These are phyloP conservation scores for Heliocybe sulcata DNA, from an alignment of 1,284 basidiomycete species.

Conservation along the genomic window DNA sequence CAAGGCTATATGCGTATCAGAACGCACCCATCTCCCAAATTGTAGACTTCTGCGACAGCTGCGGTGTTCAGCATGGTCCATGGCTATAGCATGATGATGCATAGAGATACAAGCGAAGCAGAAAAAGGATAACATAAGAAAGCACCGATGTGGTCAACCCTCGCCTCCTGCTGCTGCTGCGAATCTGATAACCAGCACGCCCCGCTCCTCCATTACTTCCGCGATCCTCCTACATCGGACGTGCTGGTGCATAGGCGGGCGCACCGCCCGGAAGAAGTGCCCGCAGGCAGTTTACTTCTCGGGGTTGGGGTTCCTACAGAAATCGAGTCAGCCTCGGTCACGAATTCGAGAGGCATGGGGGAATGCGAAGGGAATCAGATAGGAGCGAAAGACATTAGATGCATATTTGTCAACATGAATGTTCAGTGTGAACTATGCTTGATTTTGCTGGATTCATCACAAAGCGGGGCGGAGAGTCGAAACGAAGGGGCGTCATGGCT, in stretches of 20 bases:
- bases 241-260: background rate
- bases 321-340: constrained; percentile 4
- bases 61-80: background rate
- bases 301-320: constrained; percentile 73
- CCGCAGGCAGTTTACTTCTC: constrained; percentile 52
- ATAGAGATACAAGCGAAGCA: background rate
- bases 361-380: constrained; percentile 53
- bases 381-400: constrained; percentile 92
- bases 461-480: constrained; percentile 6
- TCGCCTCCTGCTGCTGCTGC: background rate
- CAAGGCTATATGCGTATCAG: too few species aligned
- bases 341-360: constrained; percentile 12
- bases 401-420: constrained; percentile 68
- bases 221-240: background rate
- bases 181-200: background rate
- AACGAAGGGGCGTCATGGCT: constrained; percentile 2
- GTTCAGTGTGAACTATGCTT: constrained; percentile 93
- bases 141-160: background rate
- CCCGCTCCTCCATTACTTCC: background rate
- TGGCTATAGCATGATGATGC: background rate
- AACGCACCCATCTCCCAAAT: too few species aligned
- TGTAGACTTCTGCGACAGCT: background rate
- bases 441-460: constrained; percentile 62
- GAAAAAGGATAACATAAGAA: background rate
- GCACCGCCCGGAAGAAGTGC: background rate